Evolutionary conservation across 1,284 basidiomycete genomes (phyloP), one percentile per base, ranked within the genome.

Genomic region (Ceratobasidium sp.): DNA sequence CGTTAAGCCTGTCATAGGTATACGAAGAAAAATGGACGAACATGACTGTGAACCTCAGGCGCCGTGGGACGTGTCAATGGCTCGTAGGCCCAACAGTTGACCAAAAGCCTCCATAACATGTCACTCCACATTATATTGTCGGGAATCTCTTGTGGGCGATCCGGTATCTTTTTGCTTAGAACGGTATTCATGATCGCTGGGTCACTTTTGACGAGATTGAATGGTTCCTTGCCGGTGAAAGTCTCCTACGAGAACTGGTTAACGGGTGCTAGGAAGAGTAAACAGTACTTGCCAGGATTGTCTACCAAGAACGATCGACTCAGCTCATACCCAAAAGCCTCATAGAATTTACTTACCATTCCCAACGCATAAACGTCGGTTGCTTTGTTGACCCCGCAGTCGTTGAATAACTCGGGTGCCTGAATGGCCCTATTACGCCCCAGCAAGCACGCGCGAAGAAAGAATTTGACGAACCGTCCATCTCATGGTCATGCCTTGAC

Each of bases 351-450:
- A 17, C 63, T 17, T 45, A 65, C 63, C 63, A 65, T 65, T 49
- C 42, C 63, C 47, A 65, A 45, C 8, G 63, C 42, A 65, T 65
- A 65, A 7, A 65, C 63, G 15, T 65, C 63, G 23, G 37, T n/a
- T 33, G 17, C 42, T 26, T 10, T 5, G 13, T 13, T 49, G 42
- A 42, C 35, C 23, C 28, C 20, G 42, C 10, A 20, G 17, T 23
- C 63, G 15, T 20, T 8, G 15, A 65, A 65, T 49, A 65, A 28
- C 39, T 65, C 63, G 3, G 63, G 63, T 3, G 63, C 63, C 63
- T 65, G 23, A 7, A 26, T 26, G 20, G 17, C 26, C 4, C 7
- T 56, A 26, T 31, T 15, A 56, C 23, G 31, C 26, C 17, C 33
- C 20, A n/a, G 17, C n/a, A 64, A 64, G 17, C 13, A 23, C n/a